Base-by-base conservation (phyloP, 129 eudicot genomes). In the Saussurea involucrata region DNA sequence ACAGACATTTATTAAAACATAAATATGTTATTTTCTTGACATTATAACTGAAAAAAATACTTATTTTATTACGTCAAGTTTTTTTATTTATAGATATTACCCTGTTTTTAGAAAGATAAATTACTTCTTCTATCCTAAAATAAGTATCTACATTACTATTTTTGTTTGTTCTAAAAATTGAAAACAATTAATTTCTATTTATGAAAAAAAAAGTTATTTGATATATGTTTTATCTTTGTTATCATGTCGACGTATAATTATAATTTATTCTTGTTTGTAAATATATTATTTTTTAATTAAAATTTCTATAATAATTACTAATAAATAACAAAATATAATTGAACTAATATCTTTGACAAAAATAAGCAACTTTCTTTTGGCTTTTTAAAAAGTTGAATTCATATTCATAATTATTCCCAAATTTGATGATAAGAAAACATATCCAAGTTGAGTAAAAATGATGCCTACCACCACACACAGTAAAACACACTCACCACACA, bases 381-480 rank as follows among this genome's bases (percentile, higher is more conserved):
- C 72, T 80, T 80, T 80, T 6, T 8, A 73, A 53, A 80, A 80
- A 73, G 79, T 58, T 80, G 75, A 73, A 64, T 37, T 10, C 3
- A 20, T 49, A 66, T 66, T 32, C 75, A 66, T 80, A 66, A 73
- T 73, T 66, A 29, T 53, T 66, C 68, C 36, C 79, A 22, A 80
- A 80, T 24, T 31, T 73, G 33, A 73, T 80, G 32, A 80, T 55
- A 12, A 76, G 21, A 64, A 66, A 76, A 32, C 25, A 73, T 11
- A 73, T 66, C 75, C 63, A 49, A 73, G 63, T 73, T 73, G 83
- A 80, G 83, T 57, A 55, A n/a, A 81, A 58, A 81, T 70, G 77
- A 76, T 75, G 61, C 24, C 71, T 21, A 44, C 74, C 85, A 69
- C 78, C 73, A 53, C 68, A 64, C 76, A 75, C 71, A 69, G 4